Conservation (phyloP, 1,284 basidiomycete species). For the Ceratobasidium sp. region DNA sequence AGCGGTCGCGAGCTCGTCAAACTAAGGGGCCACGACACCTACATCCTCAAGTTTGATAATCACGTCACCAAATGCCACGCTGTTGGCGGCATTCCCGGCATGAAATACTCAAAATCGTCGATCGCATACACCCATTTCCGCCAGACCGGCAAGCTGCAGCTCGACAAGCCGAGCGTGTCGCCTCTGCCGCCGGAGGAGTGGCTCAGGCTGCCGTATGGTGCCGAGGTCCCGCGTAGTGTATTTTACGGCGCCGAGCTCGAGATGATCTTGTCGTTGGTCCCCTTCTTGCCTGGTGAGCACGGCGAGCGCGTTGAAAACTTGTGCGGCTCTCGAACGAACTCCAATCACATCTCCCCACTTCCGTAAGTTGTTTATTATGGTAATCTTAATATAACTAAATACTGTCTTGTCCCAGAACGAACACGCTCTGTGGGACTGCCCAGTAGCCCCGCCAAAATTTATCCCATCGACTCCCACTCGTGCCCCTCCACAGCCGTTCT, state of each 20-base stretch:
- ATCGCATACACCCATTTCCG: background rate
- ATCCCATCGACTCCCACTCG: background rate
- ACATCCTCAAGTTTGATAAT: background rate
- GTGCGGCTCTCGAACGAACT: background rate
- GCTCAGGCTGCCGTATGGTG: background rate
- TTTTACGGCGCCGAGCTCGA: background rate
- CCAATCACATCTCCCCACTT: background rate
- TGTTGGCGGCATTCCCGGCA: background rate
- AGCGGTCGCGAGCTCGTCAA: background rate
- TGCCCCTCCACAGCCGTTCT: background rate
- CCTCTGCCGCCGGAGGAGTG: background rate
- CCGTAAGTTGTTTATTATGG: background rate
- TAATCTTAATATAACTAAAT: too few species aligned
- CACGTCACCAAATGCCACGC: constrained; percentile 1
- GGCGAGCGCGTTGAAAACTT: background rate
- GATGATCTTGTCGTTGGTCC: background rate
- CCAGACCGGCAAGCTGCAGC: background rate
- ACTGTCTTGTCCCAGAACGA: too few species aligned
- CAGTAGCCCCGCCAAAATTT: background rate
- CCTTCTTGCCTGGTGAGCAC: background rate
- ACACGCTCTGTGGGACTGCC: background rate
- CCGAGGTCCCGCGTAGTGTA: background rate
- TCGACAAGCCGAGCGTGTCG: background rate
- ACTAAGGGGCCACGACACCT: background rate
- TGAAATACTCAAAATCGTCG: background rate